phyloP scores from a whole-genome alignment of 495 filamentous ascomycete species.

The Bacidia rubella region DNA sequence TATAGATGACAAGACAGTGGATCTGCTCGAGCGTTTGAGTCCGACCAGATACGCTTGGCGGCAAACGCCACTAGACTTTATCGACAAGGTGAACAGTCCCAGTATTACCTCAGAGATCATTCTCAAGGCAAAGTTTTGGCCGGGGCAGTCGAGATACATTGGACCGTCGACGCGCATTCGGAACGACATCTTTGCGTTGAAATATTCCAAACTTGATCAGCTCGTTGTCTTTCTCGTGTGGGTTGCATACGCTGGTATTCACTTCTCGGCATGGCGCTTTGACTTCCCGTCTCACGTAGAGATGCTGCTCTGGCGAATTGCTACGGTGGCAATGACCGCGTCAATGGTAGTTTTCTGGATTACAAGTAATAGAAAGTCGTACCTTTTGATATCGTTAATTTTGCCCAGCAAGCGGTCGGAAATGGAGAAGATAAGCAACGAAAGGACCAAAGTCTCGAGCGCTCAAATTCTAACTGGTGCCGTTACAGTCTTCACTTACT shows the following conservation, averaged over 20 bases:
- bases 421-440: too few relatives aligned
- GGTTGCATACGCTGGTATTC: conserved; percentile 18
- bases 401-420: background rate
- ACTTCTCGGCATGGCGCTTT: conserved; percentile 26
- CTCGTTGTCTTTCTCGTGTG: background rate
- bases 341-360: conserved; percentile 5
- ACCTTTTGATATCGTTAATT: conserved; percentile 1
- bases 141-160: conserved; percentile 1
- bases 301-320: conserved; percentile 21
- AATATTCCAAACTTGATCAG: conserved; percentile 46
- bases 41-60: conserved; percentile 10
- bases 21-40: conserved; percentile 11
- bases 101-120: conserved; percentile 58
- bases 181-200: conserved; percentile 26
- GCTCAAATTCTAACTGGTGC: background rate
- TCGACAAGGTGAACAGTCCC: conserved; percentile 16
- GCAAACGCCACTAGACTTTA: conserved; percentile 25
- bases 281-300: conserved; percentile 25
- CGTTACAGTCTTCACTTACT: background rate
- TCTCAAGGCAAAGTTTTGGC: conserved; percentile 46
- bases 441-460: conserved; percentile 3
- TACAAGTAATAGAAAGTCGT: background rate
- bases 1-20: conserved; percentile 3
- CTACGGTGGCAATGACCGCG: conserved; percentile 5
- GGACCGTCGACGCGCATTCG: conserved; percentile 12